Percentiles rank a stretch among this genome's conserved stretches.
These are phyloP conservation scores for Malassezia furfur DNA, from an alignment of 1,284 basidiomycete species.

Conservation along the genomic window DNA sequence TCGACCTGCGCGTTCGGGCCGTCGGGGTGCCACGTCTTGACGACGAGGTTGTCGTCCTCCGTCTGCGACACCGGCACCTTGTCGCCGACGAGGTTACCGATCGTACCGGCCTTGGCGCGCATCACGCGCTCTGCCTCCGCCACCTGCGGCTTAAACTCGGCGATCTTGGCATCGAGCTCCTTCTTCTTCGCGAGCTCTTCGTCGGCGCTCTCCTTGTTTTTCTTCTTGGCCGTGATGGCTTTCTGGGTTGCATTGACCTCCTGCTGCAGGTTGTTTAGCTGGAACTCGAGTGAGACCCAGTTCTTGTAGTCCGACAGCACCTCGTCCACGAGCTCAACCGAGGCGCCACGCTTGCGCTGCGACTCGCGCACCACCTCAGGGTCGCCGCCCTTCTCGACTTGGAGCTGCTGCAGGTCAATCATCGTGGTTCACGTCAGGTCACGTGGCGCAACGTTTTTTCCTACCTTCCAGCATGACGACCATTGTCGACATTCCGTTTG, in stretches of 20 bases:
- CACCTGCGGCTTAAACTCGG: constrained; percentile 56
- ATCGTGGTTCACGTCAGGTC: constrained; percentile 12
- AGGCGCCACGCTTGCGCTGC: constrained; percentile 78
- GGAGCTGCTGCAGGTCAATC: constrained; percentile 35
- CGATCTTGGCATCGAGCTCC: constrained; percentile 67
- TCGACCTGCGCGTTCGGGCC: constrained; percentile 57
- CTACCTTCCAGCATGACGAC: constrained; percentile 28
- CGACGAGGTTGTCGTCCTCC: constrained; percentile 84
- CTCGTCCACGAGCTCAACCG: constrained; percentile 85
- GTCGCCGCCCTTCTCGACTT: constrained; percentile 64
- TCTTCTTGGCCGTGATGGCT: constrained; percentile 85
- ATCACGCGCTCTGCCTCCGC: constrained; percentile 64
- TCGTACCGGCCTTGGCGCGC: constrained; percentile 67
- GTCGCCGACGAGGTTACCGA: constrained; percentile 88
- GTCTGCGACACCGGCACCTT: constrained; percentile 74
- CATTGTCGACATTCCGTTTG: constrained; percentile 34
- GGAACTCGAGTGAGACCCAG: constrained; percentile 82
- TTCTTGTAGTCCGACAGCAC: constrained; percentile 81
- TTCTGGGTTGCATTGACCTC: constrained; percentile 84
- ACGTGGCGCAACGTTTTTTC: neutral
- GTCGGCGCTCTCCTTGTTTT: constrained; percentile 80
- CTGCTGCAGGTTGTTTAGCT: constrained; percentile 67
- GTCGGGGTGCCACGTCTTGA: constrained; percentile 78
- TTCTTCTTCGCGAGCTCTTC: constrained; percentile 71
- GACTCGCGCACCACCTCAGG: constrained; percentile 85